Evolutionary conservation across 352 stramenopile species (phyloP), one percentile per base, ranked within the genome.

Genomic region (Globisporangium ultimum): DNA sequence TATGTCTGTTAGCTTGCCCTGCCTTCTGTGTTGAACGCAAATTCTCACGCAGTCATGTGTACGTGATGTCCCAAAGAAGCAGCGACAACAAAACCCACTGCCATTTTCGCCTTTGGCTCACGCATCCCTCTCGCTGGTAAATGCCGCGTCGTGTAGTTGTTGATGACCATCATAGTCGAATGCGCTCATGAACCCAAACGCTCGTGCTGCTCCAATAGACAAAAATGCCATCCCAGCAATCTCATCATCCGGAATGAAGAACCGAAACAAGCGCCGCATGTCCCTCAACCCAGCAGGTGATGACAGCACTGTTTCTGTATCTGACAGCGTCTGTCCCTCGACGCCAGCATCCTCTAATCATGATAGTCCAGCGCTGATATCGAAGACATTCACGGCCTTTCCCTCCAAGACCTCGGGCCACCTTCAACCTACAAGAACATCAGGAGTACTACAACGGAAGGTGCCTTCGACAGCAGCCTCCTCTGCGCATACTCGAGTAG

Each of bases 231-330:
- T 3, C 20, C 46, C 20, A n/a, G 3, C 22, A 17, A 40, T 24
- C 28, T n/a, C 2, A 40, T 24, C 34, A 5, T 22, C n/a, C 36
- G 43, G 36, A 40, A 13, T 32, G 40, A 52, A 59, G 41, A 32
- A 36, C 24, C 48, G 41, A 32, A 51, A n/a, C 53, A 59, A 59
- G 41, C 53, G 53, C 5, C 53, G 53, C 41, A 59, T 45, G 41
- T 59, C 41, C 22, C 41, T 59, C 53, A 59, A 59, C 18, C 53
- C 53, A 20, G 42, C 53, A 59, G 53, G 53, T 59, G 53, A 59
- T 34, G 12, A 34, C 12, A 34, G 40, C 32, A 40, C 38, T 7
- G 40, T 10, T 49, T 34, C 53, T 50, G 53, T 40, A 51, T 59
- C 22, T 42, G 53, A 52, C n/a, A 8, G 12, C 40, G 5, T 36